Base-by-base conservation (phyloP, 257 asterid species). In the Solanum ahanhuiri region DNA sequence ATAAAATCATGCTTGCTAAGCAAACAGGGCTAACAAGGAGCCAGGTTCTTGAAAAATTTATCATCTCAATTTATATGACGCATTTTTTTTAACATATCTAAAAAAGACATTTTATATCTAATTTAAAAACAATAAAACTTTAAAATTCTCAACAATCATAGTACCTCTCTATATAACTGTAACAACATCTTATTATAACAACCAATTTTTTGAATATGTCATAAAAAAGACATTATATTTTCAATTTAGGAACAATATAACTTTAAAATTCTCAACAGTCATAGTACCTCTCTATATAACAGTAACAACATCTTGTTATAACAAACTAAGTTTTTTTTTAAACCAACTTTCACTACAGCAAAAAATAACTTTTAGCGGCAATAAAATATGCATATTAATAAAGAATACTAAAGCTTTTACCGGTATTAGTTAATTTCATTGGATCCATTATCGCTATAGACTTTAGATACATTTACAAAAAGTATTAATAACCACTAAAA, bases 21-120 rank as follows among this genome's bases (percentile, higher is more conserved):
- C 96, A 94, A 86, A 95, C 98, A 33, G 97, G 98, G 76, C 93
- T 95, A n/a, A 94, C 94, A 11, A 93, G 96, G 91, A 91, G 94
- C 83, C 98, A 95, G 98, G 98, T 93, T 45, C 9, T 81, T 82
- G 66, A 64, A 20, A 22, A 22, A 5, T 76, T 11, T 30, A 69
- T 71, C 11, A 39, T 75, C 4, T 15, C 23, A 30, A 15, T 14
- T 71, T 33, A 71, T 9, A 1, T 70, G 14, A 7, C 14, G 4
- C 7, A 3, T 18, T 14, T 14, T 67, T 14, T 31, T 3, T 15
- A 7, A 18, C 9, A 7, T 15, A 2, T 70, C 10, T 70, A 15
- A 30, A 31, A 69, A 69, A 7, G 4, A 18, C 0, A 0, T 34
- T 2, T 33, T 4, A 1, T 30, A 15, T 71, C 1, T 9, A 18